Percentiles rank a stretch among this genome's conserved stretches.
These are phyloP conservation scores for Dictyostelium capitatum DNA, from an alignment of 78 protist genomes.

Conservation along the genomic window DNA sequence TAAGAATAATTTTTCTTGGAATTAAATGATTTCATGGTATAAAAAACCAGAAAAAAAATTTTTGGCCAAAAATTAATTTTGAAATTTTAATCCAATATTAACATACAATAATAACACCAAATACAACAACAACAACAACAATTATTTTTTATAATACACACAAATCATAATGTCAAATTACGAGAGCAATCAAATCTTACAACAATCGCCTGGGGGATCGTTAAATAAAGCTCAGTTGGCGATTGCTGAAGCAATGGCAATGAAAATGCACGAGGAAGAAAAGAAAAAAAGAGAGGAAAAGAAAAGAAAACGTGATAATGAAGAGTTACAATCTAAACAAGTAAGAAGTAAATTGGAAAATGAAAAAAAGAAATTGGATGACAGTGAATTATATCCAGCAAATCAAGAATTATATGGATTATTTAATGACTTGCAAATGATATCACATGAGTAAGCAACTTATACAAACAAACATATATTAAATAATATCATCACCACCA, in stretches of 20 bases:
- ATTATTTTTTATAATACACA: not conserved
- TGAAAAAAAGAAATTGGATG: conserved; percentile 77
- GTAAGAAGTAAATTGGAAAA: conserved; percentile 42
- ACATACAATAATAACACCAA: not conserved
- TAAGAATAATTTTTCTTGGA: no score
- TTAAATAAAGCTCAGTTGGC: conserved; percentile 74
- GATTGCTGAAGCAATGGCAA: conserved; percentile 63
- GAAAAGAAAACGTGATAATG: conserved; percentile 59
- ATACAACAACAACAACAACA: conserved; percentile 24
- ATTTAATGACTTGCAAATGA: conserved; percentile 90
- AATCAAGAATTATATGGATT: conserved; percentile 85
- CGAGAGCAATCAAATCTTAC: no score
- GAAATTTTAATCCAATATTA: no score
- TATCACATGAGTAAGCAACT: conserved; percentile 80
- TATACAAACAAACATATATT: not conserved
- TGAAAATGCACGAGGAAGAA: conserved; percentile 64
- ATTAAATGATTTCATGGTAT: no score
- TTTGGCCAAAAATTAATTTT: no score
- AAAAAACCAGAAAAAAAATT: no score
- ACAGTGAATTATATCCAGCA: conserved; percentile 36
- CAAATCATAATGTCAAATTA: no score
- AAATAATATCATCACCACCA: not conserved
- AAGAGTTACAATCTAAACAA: conserved; percentile 41
- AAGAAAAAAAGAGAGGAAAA: conserved; percentile 69
- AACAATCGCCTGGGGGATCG: no score